Percentiles rank a stretch among this genome's conserved stretches.
Conservation (phyloP, 192 early-diverging fungal species). For the Coemansia sp. region DNA sequence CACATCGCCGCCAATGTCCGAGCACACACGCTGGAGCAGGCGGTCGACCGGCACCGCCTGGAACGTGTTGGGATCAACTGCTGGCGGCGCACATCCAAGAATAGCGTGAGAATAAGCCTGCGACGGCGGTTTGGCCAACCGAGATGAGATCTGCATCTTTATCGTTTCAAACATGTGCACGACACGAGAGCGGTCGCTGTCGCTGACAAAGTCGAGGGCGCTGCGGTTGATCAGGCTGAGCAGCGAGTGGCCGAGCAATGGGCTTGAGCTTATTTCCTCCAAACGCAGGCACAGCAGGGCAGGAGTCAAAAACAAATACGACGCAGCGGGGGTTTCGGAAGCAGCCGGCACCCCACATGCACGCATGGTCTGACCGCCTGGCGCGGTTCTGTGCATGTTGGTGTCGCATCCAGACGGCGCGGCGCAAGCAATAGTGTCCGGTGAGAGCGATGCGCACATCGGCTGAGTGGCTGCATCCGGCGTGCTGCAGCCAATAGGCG, state of each 20-base stretch:
- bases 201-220: constrained; percentile 45
- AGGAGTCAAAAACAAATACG: constrained; percentile 48
- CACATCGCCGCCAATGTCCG: constrained; percentile 15
- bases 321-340: constrained; percentile 4
- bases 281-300: constrained; percentile 40
- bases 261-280: constrained; percentile 26
- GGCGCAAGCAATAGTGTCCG: constrained; percentile 5
- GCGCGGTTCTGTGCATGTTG: constrained; percentile 1
- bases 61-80: constrained; percentile 43
- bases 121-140: constrained; percentile 14
- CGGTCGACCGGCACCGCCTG: constrained; percentile 41
- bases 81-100: constrained; percentile 20
- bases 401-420: background rate
- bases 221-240: constrained; percentile 53
- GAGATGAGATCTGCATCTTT: constrained; percentile 15
- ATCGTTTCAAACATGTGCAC: constrained; percentile 19
- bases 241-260: constrained; percentile 42
- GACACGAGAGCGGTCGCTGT: constrained; percentile 22
- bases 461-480: background rate
- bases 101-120: constrained; percentile 18
- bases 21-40: constrained; percentile 34
- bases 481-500: background rate
- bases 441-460: background rate
- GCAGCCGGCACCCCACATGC: background rate
- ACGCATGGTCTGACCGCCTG: constrained; percentile 1